Conservation (phyloP, 306 rosid genomes). For the Cucumis hystrix region DNA sequence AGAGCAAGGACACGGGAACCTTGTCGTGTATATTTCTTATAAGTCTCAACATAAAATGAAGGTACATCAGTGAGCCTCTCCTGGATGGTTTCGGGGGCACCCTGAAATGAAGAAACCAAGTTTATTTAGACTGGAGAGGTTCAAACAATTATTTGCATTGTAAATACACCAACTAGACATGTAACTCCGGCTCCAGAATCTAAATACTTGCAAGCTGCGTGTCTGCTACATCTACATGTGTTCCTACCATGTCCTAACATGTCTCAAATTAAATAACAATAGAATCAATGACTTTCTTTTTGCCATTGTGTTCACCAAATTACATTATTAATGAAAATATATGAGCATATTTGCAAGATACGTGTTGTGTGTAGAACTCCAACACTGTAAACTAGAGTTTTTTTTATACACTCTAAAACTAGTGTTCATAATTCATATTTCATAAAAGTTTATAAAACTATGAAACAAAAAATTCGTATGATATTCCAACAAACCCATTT, state of each 20-base stretch:
- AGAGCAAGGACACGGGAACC: slow-evolving; percentile 98
- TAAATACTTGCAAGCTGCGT: neutral
- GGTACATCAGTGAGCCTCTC: slow-evolving; percentile 73
- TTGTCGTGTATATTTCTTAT: slow-evolving; percentile 82
- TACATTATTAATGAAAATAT: neutral
- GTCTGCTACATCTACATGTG: neutral
- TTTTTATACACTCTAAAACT: neutral
- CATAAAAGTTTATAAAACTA: neutral
- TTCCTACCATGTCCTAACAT: neutral
- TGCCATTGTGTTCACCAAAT: neutral
- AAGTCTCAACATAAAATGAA: slow-evolving; percentile 66
- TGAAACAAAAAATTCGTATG: neutral
- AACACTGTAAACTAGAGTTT: neutral
- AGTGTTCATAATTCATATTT: neutral
- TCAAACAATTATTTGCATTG: neutral
- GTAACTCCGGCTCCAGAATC: neutral
- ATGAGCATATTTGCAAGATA: neutral
- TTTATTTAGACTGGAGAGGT: neutral
- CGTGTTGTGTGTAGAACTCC: neutral
- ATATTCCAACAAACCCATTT: neutral
- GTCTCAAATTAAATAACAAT: neutral
- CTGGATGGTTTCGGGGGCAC: slow-evolving; percentile 98
- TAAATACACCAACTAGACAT: neutral
- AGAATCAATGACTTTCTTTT: neutral
- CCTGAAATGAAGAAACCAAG: slow-evolving; percentile 37